Conservation (phyloP, 176 grass and related monocot genomes). For the Thalia dealbata region DNA sequence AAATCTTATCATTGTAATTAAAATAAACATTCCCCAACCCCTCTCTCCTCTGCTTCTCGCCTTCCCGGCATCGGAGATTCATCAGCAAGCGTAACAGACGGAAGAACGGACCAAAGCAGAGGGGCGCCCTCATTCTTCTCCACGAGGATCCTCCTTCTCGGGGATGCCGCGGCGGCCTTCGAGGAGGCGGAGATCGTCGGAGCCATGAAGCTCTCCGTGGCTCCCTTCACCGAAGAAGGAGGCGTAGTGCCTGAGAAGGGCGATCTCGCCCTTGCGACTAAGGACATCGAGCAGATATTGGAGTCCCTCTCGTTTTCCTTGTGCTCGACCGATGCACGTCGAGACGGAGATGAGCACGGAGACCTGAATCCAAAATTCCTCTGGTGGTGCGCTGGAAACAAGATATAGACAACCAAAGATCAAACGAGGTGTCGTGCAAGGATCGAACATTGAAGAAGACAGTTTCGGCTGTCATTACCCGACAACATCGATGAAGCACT, state of each 20-base stretch:
- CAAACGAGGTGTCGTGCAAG: neutral
- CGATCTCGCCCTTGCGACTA: constrained; percentile 20
- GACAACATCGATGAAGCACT: neutral
- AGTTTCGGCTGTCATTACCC: constrained; percentile 19
- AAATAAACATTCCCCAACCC: too few relatives aligned
- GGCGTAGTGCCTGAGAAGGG: constrained; percentile 8
- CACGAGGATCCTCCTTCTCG: constrained; percentile 46
- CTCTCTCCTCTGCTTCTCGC: too few relatives aligned
- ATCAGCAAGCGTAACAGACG: constrained; percentile 5
- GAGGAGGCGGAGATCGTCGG: constrained; percentile 83
- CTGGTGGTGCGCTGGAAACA: neutral
- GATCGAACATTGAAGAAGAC: neutral
- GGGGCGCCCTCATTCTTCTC: constrained; percentile 41
- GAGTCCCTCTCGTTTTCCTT: too few relatives aligned
- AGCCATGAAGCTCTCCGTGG: constrained; percentile 89
- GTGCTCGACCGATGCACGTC: too few relatives aligned
- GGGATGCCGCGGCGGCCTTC: constrained; percentile 47
- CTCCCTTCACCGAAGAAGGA: neutral
- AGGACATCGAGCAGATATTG: too few relatives aligned
- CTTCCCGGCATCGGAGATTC: constrained; percentile 22
- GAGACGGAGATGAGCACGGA: constrained; percentile 20
- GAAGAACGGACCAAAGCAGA: constrained; percentile 9
- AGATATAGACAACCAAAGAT: neutral
- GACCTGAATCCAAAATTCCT: neutral
- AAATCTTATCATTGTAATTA: too few relatives aligned